These are phyloP conservation scores for Naganishia sp. DNA, from an alignment of 1,284 basidiomycete species.

Conservation along the genomic window DNA sequence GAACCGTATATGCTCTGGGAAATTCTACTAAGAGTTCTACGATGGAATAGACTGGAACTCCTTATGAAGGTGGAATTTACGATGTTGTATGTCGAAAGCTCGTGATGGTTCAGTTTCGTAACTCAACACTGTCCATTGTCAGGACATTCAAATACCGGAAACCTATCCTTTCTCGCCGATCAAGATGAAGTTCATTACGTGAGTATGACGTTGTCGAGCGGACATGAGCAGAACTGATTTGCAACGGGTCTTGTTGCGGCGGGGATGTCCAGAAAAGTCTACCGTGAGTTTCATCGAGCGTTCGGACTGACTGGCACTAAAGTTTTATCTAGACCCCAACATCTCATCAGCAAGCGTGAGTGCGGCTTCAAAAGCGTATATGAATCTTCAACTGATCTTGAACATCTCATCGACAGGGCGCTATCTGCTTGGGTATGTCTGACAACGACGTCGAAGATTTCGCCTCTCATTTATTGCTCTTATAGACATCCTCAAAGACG, in stretches of 20 bases:
- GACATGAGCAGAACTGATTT: background rate
- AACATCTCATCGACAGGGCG: slow-evolving; percentile 43
- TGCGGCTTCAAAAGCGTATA: background rate
- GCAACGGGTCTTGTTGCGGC: slow-evolving; percentile 20
- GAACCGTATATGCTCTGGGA: slow-evolving; percentile 27
- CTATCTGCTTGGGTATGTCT: slow-evolving; percentile 51
- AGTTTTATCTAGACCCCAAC: slow-evolving; percentile 64
- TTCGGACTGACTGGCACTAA: background rate
- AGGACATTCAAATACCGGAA: slow-evolving; percentile 95
- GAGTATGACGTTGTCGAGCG: slow-evolving; percentile 35
- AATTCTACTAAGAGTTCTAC: slow-evolving; percentile 21
- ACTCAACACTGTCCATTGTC: slow-evolving; percentile 18
- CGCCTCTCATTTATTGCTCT: background rate
- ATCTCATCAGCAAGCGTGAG: slow-evolving; percentile 82
- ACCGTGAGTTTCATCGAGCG: slow-evolving; percentile 60
- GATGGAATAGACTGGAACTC: slow-evolving; percentile 64
- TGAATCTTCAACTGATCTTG: no score
- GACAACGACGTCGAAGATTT: background rate
- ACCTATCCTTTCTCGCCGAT: slow-evolving; percentile 95
- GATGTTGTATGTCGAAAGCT: slow-evolving; percentile 70
- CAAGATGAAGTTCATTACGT: slow-evolving; percentile 96
- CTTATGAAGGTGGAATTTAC: slow-evolving; percentile 90
- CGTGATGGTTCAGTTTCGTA: background rate
- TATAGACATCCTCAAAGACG: slow-evolving; percentile 76
- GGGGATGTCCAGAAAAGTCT: slow-evolving; percentile 66